A percentile compares a stretch with the other conserved stretches of the same genome.
Conservation (phyloP, 2,329 filamentous ascomycete genomes). For the Aspergillus ochraceus region DNA sequence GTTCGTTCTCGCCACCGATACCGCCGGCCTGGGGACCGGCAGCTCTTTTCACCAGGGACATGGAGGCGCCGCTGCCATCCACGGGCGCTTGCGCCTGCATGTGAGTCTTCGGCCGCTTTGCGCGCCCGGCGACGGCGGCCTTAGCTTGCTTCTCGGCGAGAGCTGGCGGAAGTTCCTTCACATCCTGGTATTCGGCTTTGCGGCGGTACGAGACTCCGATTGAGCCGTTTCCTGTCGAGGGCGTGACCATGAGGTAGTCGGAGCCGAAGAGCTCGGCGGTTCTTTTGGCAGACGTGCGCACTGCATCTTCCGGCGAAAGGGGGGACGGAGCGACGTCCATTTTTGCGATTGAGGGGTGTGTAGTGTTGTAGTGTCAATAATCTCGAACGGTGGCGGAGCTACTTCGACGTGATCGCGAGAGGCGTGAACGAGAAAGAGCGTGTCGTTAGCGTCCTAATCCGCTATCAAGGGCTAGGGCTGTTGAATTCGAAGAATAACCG, state of each 20-base stretch:
- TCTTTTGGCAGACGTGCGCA: constrained; percentile 45
- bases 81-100: constrained; percentile 56
- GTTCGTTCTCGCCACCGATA: constrained; percentile 47
- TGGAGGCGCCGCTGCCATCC: constrained; percentile 50
- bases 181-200: constrained; percentile 70
- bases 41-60: constrained; percentile 54
- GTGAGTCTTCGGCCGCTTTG: constrained; percentile 60
- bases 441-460: constrained; percentile 19
- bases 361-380: not conserved
- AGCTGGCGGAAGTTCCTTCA: constrained; percentile 73
- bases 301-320: constrained; percentile 34
- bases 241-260: constrained; percentile 46
- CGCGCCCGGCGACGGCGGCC: constrained; percentile 60
- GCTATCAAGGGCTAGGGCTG: not conserved
- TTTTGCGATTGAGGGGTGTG: not conserved
- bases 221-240: constrained; percentile 44
- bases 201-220: constrained; percentile 47
- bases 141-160: constrained; percentile 77
- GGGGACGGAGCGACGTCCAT: constrained; percentile 36
- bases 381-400: not conserved
- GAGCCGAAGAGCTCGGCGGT: constrained; percentile 49
- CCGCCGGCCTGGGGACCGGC: constrained; percentile 26
- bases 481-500: not conserved
- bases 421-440: constrained; percentile 2
- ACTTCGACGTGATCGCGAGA: constrained; percentile 1